These are phyloP conservation scores for Arthrinium puccinioides DNA, from an alignment of 2,329 filamentous ascomycete genomes.

Conservation along the genomic window DNA sequence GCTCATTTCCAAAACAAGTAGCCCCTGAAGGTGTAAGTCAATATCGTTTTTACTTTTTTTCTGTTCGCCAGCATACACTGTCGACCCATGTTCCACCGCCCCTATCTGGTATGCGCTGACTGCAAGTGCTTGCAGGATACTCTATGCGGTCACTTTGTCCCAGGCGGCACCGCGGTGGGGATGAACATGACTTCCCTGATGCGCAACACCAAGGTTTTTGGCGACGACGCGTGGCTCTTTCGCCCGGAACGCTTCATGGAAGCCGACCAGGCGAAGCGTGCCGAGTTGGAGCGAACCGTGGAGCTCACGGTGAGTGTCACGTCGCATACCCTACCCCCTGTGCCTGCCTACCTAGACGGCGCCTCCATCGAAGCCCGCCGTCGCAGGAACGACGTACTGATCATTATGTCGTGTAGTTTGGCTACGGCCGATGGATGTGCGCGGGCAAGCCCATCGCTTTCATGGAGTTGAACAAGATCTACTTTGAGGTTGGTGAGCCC, in stretches of 20 bases:
- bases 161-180: conserved; percentile 26
- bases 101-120: too few relatives aligned
- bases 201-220: conserved; percentile 18
- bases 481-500: conserved; percentile 27
- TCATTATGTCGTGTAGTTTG: too few relatives aligned
- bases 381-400: too few relatives aligned
- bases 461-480: conserved; percentile 31
- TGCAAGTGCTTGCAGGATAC: too few relatives aligned
- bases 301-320: conserved; percentile 22
- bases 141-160: conserved; percentile 23
- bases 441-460: conserved; percentile 30
- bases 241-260: conserved; percentile 34
- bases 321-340: too few relatives aligned
- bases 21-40: conserved; percentile 20
- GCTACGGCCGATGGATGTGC: conserved; percentile 27
- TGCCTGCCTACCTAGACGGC: too few relatives aligned
- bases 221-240: conserved; percentile 27
- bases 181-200: conserved; percentile 24
- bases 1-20: conserved; percentile 17
- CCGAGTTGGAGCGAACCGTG: conserved; percentile 20
- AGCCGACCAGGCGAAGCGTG: conserved; percentile 16
- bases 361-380: too few relatives aligned
- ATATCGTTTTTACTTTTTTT: too few relatives aligned
- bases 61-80: too few relatives aligned
- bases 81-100: too few relatives aligned